Conservation (phyloP, 164 flowering plant species). For the Malania oleifera region DNA sequence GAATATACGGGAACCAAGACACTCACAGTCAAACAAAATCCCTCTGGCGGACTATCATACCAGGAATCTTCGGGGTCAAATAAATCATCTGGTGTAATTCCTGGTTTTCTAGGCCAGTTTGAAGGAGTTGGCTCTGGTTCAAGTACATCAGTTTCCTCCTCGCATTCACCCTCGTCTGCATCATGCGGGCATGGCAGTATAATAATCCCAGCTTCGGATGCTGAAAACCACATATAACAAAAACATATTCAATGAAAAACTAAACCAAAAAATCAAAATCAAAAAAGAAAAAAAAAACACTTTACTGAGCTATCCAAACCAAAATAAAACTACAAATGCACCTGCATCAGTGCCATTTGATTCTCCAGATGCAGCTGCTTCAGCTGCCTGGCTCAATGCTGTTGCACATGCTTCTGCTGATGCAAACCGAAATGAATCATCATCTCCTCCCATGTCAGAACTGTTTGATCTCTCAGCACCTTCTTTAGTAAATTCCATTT, state of each 20-base stretch:
- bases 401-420: conserved; percentile 89
- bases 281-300: not conserved
- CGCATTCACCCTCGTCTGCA: conserved; percentile 21
- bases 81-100: conserved; percentile 31
- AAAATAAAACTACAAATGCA: conserved; percentile 13
- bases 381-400: conserved; percentile 73
- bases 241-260: too few relatives aligned
- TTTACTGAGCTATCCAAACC: not conserved
- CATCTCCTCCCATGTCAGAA: conserved; percentile 21
- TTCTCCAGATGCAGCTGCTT: conserved; percentile 67
- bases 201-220: conserved; percentile 64
- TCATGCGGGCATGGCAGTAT: conserved; percentile 43
- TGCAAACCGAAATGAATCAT: conserved; percentile 28
- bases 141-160: conserved; percentile 22
- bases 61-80: conserved; percentile 66
- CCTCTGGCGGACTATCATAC: conserved; percentile 82
- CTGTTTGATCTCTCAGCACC: conserved; percentile 9
- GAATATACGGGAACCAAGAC: not conserved
- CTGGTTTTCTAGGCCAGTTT: conserved; percentile 64
- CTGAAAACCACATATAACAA: conserved; percentile 28
- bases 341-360: conserved; percentile 61
- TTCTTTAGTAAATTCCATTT: conserved; percentile 23
- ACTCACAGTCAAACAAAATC: conserved; percentile 67
- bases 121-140: conserved; percentile 30
- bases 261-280: not conserved